A percentile compares a stretch with the other conserved stretches of the same genome.
Conservation (phyloP, 768 basidiomycete genomes). For the Boletus fagicola region DNA sequence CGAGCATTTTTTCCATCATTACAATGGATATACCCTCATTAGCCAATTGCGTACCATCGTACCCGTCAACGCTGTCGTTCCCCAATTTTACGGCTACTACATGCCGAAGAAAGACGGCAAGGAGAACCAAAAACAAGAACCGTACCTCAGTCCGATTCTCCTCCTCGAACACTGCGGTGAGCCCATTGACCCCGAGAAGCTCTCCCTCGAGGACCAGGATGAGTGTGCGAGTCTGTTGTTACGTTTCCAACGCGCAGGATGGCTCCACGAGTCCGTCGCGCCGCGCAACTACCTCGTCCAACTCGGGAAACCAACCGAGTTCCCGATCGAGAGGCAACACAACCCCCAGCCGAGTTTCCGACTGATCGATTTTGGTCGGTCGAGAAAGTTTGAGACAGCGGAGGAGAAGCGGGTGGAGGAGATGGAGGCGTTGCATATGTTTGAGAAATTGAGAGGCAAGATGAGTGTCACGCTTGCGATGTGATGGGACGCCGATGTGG, state of each 20-base stretch:
- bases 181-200: slow-evolving; percentile 27
- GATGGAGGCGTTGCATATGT: slow-evolving; percentile 3
- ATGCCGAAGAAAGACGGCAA: slow-evolving; percentile 14
- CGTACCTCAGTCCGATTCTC: slow-evolving; percentile 41
- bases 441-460: neutral
- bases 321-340: slow-evolving; percentile 2
- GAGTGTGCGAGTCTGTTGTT: slow-evolving; percentile 42
- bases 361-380: slow-evolving; percentile 52
- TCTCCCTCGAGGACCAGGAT: slow-evolving; percentile 37
- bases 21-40: slow-evolving; percentile 25
- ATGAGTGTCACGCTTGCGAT: slow-evolving; percentile 7
- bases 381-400: neutral
- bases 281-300: slow-evolving; percentile 46
- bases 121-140: too few relatives aligned
- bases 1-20: slow-evolving; percentile 28
- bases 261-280: slow-evolving; percentile 43
- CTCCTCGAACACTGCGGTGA: slow-evolving; percentile 49
- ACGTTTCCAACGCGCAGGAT: slow-evolving; percentile 40
- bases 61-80: slow-evolving; percentile 50
- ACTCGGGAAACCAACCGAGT: slow-evolving; percentile 38
- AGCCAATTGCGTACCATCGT: slow-evolving; percentile 39
- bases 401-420: slow-evolving; percentile 8
- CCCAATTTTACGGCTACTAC: slow-evolving; percentile 68
- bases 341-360: slow-evolving; percentile 38
- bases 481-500: neutral